Percentiles rank a stretch among this genome's conserved stretches.
These are phyloP conservation scores for Volvariella surrecta DNA, from an alignment of 1,284 basidiomycete genomes.

Conservation along the genomic window DNA sequence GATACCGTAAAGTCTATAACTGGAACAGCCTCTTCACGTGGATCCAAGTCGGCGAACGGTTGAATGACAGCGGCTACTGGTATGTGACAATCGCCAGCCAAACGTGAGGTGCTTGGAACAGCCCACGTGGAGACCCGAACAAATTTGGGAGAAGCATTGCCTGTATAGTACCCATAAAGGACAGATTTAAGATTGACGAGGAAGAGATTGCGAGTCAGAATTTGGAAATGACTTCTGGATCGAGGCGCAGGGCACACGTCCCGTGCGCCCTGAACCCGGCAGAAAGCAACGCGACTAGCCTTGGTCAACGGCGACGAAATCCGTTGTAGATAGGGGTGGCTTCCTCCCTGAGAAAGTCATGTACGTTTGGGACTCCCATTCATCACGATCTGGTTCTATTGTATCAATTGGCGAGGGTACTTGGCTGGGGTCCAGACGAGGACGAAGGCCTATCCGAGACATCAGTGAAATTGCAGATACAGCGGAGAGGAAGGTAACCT, in stretches of 20 bases:
- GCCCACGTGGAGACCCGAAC: slow-evolving; percentile 85
- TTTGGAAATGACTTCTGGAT: too few relatives aligned
- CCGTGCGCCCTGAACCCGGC: background rate
- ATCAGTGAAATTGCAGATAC: background rate
- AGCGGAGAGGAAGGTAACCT: slow-evolving; percentile 28
- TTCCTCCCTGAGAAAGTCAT: slow-evolving; percentile 71
- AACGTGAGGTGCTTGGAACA: slow-evolving; percentile 73
- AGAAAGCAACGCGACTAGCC: slow-evolving; percentile 34
- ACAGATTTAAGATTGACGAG: slow-evolving; percentile 1
- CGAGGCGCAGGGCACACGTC: too few relatives aligned
- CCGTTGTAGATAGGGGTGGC: slow-evolving; percentile 81
- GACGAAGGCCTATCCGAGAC: slow-evolving; percentile 49
- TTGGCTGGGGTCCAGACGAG: slow-evolving; percentile 85
- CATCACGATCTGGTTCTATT: slow-evolving; percentile 76
- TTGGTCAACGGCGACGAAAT: slow-evolving; percentile 89
- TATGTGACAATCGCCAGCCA: slow-evolving; percentile 77
- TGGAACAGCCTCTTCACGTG: slow-evolving; percentile 80
- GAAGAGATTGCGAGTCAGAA: background rate
- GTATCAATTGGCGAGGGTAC: slow-evolving; percentile 88
- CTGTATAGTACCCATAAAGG: slow-evolving; percentile 20
- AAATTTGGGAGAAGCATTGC: slow-evolving; percentile 81
- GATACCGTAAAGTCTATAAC: slow-evolving; percentile 56
- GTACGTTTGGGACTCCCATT: slow-evolving; percentile 76
- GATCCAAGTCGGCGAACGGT: slow-evolving; percentile 81
- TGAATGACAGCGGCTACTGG: slow-evolving; percentile 85